Conservation (phyloP, 768 basidiomycete genomes). For the Sarcodon aspratus region DNA sequence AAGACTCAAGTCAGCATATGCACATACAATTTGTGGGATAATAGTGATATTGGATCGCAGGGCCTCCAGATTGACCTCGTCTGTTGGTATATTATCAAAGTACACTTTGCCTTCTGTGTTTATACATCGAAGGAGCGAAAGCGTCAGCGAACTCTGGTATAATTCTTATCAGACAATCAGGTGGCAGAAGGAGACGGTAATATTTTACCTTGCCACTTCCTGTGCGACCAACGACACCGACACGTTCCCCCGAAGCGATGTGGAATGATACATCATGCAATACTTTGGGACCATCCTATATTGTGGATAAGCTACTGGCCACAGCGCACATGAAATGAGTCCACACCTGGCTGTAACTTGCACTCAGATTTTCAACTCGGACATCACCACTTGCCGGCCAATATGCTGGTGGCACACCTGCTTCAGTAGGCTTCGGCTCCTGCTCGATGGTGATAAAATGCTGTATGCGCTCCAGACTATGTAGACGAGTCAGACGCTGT, state of each 20-base stretch:
- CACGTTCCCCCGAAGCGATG: conserved; percentile 42
- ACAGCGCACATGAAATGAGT: not conserved
- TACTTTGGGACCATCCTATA: conserved; percentile 36
- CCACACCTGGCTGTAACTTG: conserved; percentile 19
- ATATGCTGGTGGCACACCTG: conserved; percentile 35
- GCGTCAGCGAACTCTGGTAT: conserved; percentile 37
- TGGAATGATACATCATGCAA: conserved; percentile 42
- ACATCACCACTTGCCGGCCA: conserved; percentile 40
- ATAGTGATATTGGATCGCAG: conserved; percentile 35
- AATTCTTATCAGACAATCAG: not conserved
- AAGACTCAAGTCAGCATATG: conserved; percentile 4
- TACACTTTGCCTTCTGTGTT: conserved; percentile 33
- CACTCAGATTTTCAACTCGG: conserved; percentile 30
- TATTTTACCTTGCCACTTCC: conserved; percentile 22
- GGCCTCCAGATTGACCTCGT: conserved; percentile 32
- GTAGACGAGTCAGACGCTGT: not conserved
- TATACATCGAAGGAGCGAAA: conserved; percentile 39
- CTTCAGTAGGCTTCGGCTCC: conserved; percentile 23
- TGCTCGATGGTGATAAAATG: conserved; percentile 36
- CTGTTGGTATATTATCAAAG: conserved; percentile 31
- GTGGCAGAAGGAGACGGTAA: not conserved
- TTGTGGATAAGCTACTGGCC: not conserved
- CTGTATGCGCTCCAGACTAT: conserved; percentile 27
- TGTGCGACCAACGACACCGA: conserved; percentile 36
- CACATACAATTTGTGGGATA: conserved; percentile 26